Evolutionary conservation across 352 stramenopile species (phyloP), one percentile per base, ranked within the genome.

Genomic region (Phytopythium sindhum): DNA sequence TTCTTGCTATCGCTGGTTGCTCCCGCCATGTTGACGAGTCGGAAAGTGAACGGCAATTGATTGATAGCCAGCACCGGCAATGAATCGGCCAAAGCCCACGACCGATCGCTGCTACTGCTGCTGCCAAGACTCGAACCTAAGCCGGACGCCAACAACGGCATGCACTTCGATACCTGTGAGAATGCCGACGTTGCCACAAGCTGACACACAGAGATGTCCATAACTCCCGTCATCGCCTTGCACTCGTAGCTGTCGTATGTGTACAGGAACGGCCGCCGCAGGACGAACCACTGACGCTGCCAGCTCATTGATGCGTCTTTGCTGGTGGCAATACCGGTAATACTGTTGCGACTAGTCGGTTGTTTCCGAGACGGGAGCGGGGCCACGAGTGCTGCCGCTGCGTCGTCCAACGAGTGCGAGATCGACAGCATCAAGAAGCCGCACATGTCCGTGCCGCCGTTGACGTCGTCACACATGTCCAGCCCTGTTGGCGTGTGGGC

Each of bases 221-320:
- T 73, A 17, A 93, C 80, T 26, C 86, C 81, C 2, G 84, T 77
- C 48, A 89, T 72, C 15, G 87, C 75, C 45, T 91, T 87, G 19
- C 75, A 69, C 0, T 81, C 80, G 39, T 91, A 90, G 56, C 68
- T 86, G 65, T 86, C 78, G 70, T 91, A 94, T 1, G 65, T 70
- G 60, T 91, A 93, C 33, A 95, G 66, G 59, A 95, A 93, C 26
- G 86, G 86, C 1, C 78, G 73, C 55, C 90, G 88, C 50, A 95
- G 65, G 28, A 95, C 86, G 45, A 95, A 91, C 86, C 84, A 95
- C 37, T 86, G 82, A 0, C 86, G 72, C 28, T 93, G 74, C 81
- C 86, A 95, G 9, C 55, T 64, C 10, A 51, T 50, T 7, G 24
- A 29, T 8, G 55, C 2, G 12, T 59, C 53, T 59, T 59, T 59